Conservation (phyloP, 306 rosid genomes). For the Cyclanthera cordifolia region DNA sequence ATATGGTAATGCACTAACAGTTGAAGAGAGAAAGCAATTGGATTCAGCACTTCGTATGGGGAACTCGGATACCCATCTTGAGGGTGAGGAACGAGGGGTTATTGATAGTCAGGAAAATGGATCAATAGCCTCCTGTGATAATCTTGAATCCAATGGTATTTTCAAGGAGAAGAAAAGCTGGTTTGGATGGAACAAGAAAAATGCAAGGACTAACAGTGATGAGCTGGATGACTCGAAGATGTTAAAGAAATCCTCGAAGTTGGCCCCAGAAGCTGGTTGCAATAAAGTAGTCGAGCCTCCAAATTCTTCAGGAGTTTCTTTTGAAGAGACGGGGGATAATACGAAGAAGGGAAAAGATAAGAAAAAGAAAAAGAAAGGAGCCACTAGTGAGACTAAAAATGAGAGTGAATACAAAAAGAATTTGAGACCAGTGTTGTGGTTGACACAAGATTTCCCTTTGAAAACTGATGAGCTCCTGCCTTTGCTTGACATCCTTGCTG, state of each 20-base stretch:
- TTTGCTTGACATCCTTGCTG: slow-evolving; percentile 84
- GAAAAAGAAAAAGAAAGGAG: slow-evolving; percentile 80
- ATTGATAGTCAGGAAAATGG: slow-evolving; percentile 54
- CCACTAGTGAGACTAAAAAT: slow-evolving; percentile 42
- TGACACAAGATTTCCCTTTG: slow-evolving; percentile 84
- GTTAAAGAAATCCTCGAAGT: slow-evolving; percentile 45
- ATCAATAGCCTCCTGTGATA: slow-evolving; percentile 41
- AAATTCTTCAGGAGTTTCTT: slow-evolving; percentile 24
- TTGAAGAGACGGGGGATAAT: slow-evolving; percentile 30
- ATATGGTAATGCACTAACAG: slow-evolving; percentile 64
- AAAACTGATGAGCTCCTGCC: slow-evolving; percentile 96
- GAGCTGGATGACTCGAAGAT: slow-evolving; percentile 28
- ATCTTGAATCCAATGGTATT: slow-evolving; percentile 54
- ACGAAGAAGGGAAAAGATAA: slow-evolving; percentile 75
- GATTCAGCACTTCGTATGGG: slow-evolving; percentile 76
- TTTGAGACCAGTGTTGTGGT: slow-evolving; percentile 91
- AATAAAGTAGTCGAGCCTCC: slow-evolving; percentile 52
- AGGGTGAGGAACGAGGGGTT: slow-evolving; percentile 53
- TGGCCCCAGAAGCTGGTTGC: slow-evolving; percentile 59
- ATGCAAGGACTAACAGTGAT: slow-evolving; percentile 38
- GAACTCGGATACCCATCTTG: slow-evolving; percentile 44
- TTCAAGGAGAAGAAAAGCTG: slow-evolving; percentile 83
- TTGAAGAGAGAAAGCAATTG: slow-evolving; percentile 80
- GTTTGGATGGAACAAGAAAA: slow-evolving; percentile 90
- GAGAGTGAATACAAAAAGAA: slow-evolving; percentile 95